A percentile compares a stretch with the other conserved stretches of the same genome.
phyloP scores from a whole-genome alignment of 805 yeast genomes.

The Spathaspora boniae region DNA sequence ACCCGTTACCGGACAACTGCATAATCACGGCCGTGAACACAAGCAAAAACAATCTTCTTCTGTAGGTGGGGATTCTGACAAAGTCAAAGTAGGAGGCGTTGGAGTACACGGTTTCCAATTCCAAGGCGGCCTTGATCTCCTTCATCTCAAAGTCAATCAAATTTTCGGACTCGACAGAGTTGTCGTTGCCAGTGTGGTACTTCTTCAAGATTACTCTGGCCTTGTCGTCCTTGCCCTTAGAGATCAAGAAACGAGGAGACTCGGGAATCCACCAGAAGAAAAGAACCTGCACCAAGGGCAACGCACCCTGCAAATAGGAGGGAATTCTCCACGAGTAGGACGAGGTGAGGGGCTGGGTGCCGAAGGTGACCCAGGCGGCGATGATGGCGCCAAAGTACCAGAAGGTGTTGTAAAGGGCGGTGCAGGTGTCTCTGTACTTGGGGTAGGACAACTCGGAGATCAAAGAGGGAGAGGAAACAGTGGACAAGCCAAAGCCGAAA shows the following conservation, averaged over 20 bases:
- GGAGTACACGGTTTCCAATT: conserved; percentile 34
- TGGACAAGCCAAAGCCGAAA: conserved; percentile 39
- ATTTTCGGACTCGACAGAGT: conserved; percentile 22
- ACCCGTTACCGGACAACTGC: conserved; percentile 52
- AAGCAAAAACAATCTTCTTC: conserved; percentile 40
- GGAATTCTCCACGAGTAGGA: conserved; percentile 55
- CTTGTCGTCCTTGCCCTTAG: conserved; percentile 38
- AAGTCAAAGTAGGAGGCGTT: conserved; percentile 38
- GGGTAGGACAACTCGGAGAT: conserved; percentile 52
- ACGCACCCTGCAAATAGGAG: conserved; percentile 45
- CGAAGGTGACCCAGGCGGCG: conserved; percentile 51
- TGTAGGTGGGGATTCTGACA: conserved; percentile 32
- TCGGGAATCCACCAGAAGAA: conserved; percentile 44
- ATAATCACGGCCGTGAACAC: conserved; percentile 30
- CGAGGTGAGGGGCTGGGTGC: conserved; percentile 30
- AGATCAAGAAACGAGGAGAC: conserved; percentile 44
- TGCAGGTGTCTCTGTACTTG: conserved; percentile 36
- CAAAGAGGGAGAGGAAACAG: conserved; percentile 45
- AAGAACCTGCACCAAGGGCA: conserved; percentile 40
- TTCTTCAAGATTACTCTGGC: conserved; percentile 41
- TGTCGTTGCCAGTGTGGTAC: conserved; percentile 36
- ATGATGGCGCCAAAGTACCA: conserved; percentile 55
- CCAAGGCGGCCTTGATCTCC: conserved; percentile 38
- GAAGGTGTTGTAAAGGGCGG: conserved; percentile 47
- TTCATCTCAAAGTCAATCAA: conserved; percentile 36